phyloP scores from a whole-genome alignment of 441 rosid genomes.

The Gossypium gossypioides region DNA sequence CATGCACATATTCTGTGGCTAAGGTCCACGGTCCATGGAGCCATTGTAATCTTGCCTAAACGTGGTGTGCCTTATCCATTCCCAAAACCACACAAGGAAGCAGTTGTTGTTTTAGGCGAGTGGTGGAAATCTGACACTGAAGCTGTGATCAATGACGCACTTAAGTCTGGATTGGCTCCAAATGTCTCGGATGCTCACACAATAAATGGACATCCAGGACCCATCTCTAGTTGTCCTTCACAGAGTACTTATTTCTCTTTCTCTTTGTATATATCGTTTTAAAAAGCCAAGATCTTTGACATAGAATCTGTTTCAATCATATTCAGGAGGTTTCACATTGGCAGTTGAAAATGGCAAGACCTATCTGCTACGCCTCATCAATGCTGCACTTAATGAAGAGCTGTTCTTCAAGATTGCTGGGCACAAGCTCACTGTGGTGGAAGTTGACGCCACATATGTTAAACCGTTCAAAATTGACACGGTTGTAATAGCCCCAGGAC shows the following conservation, averaged over 20 bases:
- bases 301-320: not conserved
- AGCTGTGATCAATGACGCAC: constrained; percentile 54
- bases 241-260: constrained; percentile 32
- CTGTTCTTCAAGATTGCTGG: constrained; percentile 90
- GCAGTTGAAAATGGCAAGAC: constrained; percentile 57
- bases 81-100: constrained; percentile 60
- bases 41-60: constrained; percentile 66
- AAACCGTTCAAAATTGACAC: constrained; percentile 65
- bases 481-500: constrained; percentile 68
- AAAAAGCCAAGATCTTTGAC: not conserved
- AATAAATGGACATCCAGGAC: constrained; percentile 69
- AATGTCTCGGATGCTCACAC: constrained; percentile 86
- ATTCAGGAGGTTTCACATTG: constrained; percentile 41
- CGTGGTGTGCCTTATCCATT: constrained; percentile 81
- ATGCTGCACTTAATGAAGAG: constrained; percentile 93
- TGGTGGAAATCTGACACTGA: constrained; percentile 97
- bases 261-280: not conserved
- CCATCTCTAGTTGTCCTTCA: constrained; percentile 40
- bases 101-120: constrained; percentile 55
- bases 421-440: constrained; percentile 73
- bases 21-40: constrained; percentile 73
- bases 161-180: constrained; percentile 69
- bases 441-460: constrained; percentile 80
- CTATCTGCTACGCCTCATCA: constrained; percentile 67
- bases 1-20: constrained; percentile 90